Percentiles rank a stretch among this genome's conserved stretches.
These are phyloP conservation scores for Saccharomycodes ludwigii DNA, from an alignment of 805 yeast species.

Conservation along the genomic window DNA sequence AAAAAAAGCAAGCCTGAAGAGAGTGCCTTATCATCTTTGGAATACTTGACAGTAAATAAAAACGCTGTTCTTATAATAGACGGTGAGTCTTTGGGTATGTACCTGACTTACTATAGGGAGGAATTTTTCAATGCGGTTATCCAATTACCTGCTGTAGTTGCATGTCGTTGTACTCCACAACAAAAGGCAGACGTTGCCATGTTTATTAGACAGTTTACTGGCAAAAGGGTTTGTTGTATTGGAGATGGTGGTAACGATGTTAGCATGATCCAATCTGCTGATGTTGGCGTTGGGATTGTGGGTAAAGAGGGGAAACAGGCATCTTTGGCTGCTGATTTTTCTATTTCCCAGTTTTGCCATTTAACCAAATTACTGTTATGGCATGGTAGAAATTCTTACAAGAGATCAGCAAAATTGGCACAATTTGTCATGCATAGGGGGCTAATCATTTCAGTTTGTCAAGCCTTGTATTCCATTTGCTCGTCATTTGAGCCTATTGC, in stretches of 20 bases:
- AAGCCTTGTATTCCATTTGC: constrained; percentile 80
- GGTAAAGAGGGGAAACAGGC: constrained; percentile 99
- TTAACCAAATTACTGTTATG: constrained; percentile 77
- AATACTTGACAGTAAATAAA: constrained; percentile 48
- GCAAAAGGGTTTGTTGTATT: constrained; percentile 88
- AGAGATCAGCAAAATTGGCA: constrained; percentile 86
- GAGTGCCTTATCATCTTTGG: constrained; percentile 63
- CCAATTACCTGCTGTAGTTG: constrained; percentile 83
- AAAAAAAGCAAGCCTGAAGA: constrained; percentile 44
- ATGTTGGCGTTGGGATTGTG: constrained; percentile 97
- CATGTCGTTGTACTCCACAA: constrained; percentile 97
- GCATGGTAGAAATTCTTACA: constrained; percentile 98
- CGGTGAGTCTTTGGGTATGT: constrained; percentile 78
- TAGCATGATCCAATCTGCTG: constrained; percentile 97
- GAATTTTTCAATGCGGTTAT: constrained; percentile 75
- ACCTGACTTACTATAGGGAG: constrained; percentile 44
- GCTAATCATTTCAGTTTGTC: constrained; percentile 83
- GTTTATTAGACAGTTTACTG: constrained; percentile 64
- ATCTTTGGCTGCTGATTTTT: constrained; percentile 92
- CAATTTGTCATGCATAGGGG: constrained; percentile 98
- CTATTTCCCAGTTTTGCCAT: constrained; percentile 83
- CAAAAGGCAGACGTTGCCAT: constrained; percentile 94
- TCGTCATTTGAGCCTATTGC: constrained; percentile 91
- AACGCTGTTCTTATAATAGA: constrained; percentile 78
- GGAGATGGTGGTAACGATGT: constrained; percentile 99